Evolutionary conservation across 371 early-diverging fungal genomes (phyloP), one percentile per base, ranked within the genome.

Genomic region (Apophysomyces elegans): DNA sequence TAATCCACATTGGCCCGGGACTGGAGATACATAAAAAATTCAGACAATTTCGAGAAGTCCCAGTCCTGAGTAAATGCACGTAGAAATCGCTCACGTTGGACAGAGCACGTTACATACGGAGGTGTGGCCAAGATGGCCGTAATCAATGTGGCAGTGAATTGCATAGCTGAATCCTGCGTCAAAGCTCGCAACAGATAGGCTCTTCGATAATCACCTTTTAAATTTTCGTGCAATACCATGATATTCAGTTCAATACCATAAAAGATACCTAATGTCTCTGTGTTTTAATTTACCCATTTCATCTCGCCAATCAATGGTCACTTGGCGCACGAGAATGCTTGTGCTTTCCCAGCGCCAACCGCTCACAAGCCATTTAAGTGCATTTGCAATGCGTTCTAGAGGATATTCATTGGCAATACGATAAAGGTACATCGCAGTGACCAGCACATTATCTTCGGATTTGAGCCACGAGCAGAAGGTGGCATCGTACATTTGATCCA

Each of bases 11-110:
- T 89, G 8, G 91, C 86, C 47, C 83, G 80, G 50, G 84, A 83
- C 65, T 87, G 86, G 44, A 91, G 73, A 45, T 84, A 87, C 72
- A 89, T 89, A 76, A 91, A 91, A 56, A 91, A 90, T 71, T 90
- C 91, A 5, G 90, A 90, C 41, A 91, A 73, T 36, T 88, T 86
- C 57, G 89, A 90, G 76, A 91, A 91, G 70, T 90, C 90, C 92
- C 92, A 91, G 63, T 88, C 88, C 21, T 84, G 80, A 0, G 89
- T 87, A 38, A 91, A 83, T 5, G 86, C 86, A 62, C 88, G 83
- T 64, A 91, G 68, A 45, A 91, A 90, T 6, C 85, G 73, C 37
- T 89, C 89, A 37, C 86, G 81, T 58, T 86, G 81, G 7, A 57
- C 56, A 58, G 74, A 74, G 7, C 64, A 62, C 39, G 74, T 58